phyloP scores from a whole-genome alignment of 176 grass and related monocot species.

The Bothriochloa decipiens region DNA sequence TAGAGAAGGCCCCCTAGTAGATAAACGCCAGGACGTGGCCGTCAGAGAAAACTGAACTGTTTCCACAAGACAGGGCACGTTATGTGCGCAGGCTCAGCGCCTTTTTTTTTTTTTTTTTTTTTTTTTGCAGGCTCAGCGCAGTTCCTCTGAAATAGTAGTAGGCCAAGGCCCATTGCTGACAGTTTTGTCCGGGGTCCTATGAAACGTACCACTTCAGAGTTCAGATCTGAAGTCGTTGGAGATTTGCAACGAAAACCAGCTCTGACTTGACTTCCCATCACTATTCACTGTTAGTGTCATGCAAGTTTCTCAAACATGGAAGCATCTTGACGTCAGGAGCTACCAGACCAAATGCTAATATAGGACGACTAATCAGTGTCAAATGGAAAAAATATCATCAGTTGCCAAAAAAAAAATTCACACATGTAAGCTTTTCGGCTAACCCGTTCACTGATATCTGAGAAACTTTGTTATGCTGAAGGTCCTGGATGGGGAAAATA shows the following conservation, averaged over 20 bases:
- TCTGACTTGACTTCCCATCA: background rate
- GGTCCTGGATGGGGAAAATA: conserved; percentile 78
- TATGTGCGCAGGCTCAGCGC: background rate
- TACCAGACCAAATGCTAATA: background rate
- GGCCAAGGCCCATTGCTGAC: background rate
- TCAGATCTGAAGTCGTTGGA: background rate
- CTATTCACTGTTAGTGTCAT: background rate
- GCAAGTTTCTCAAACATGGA: background rate
- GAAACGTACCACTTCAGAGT: background rate
- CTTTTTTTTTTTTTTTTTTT: too few species aligned
- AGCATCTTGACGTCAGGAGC: too few species aligned
- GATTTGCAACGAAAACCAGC: background rate
- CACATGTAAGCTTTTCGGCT: background rate
- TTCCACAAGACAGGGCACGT: background rate
- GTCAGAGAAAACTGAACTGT: background rate
- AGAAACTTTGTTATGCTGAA: background rate
- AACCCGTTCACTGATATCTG: background rate
- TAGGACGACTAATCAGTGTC: background rate
- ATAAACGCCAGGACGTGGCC: background rate
- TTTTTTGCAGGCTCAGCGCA: background rate
- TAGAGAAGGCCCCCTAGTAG: too few species aligned
- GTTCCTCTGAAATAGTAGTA: background rate
- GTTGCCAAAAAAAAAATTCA: background rate
- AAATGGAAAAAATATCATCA: background rate
- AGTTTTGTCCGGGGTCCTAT: conserved; percentile 7